A percentile compares a stretch with the other conserved stretches of the same genome.
phyloP scores from a whole-genome alignment of 2,329 filamentous ascomycete species.

The Diaporthe longicolla region DNA sequence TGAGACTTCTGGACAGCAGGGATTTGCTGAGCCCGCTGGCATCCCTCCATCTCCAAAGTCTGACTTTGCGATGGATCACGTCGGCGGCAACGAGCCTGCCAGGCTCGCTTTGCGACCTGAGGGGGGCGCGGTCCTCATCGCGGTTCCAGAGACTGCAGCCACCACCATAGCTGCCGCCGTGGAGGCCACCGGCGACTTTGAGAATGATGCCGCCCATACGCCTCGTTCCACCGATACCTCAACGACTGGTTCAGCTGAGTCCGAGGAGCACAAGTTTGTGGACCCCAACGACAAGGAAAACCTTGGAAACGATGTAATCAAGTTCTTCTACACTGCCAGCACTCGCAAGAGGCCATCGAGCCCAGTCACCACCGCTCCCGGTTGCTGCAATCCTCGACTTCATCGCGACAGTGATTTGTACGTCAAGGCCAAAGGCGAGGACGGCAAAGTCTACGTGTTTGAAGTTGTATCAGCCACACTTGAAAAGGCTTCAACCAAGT shows the following conservation, averaged over 20 bases:
- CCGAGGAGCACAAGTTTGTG: constrained; percentile 17
- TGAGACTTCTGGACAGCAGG: background rate
- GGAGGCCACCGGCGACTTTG: background rate
- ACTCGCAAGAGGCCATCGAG: constrained; percentile 14
- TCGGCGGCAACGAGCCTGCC: background rate
- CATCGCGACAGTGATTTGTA: constrained; percentile 38
- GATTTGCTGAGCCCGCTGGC: background rate
- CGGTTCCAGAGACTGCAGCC: background rate
- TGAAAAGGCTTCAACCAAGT: constrained; percentile 37
- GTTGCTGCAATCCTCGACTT: constrained; percentile 35
- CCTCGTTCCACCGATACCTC: background rate
- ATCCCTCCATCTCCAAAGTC: background rate
- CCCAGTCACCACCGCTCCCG: constrained; percentile 30
- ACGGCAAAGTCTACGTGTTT: constrained; percentile 36
- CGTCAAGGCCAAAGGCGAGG: constrained; percentile 34
- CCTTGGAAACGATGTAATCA: constrained; percentile 27
- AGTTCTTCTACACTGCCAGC: constrained; percentile 38
- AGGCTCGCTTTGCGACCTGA: background rate
- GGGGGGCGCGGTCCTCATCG: background rate
- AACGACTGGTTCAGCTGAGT: background rate
- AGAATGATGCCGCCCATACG: background rate
- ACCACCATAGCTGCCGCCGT: background rate
- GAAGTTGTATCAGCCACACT: constrained; percentile 39
- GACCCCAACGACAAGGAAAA: constrained; percentile 37
- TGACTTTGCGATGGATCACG: background rate